Evolutionary conservation across 2,329 filamentous ascomycete genomes (phyloP), one percentile per base, ranked within the genome.

Genomic region (Clonostachys rosea): DNA sequence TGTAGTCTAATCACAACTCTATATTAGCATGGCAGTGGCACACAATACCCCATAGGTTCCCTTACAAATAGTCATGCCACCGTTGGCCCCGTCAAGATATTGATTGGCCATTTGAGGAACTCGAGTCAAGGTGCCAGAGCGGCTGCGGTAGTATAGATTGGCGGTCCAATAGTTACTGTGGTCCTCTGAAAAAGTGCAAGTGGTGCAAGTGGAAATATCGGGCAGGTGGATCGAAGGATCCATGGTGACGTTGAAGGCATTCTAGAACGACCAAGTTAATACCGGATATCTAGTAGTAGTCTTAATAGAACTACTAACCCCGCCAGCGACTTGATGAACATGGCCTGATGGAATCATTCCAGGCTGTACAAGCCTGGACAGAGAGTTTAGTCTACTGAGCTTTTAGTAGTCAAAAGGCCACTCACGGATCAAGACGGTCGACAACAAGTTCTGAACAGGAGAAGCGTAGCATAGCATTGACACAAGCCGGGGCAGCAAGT

Each of bases 301-400:
- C 36, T 13, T 18, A 2, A 39, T 18, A n/a, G 12, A 6, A n/a
- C n/a, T 39, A 39, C 44, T 44, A 44, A 46, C 48, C 9, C 64
- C 65, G 49, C 79, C 77, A 51, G 74, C 69, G 49, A 82, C 71
- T 36, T 73, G 76, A 57, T 81, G 79, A 8, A 78, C 68, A 59
- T 82, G 78, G 17, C 61, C 59, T 6, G 75, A 67, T 8, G 75
- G 73, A 10, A 73, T 65, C 3, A 49, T 47, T 5, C 75, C 76
- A 13, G 57, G 57, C 41, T 50, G 45, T 11, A 58, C 58, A 6
- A 57, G 48, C 8, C 42, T 43, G 17, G 4, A 18, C 14, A 39
- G 36, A 39, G 36, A 39, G 14, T n/a, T 39, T 18, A 39, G 36
- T 39, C 36, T 39, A 3, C 36, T 18, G 14, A n/a, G 14, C 36